Evolutionary conservation across 768 basidiomycete species (phyloP), one percentile per base, ranked within the genome.

Genomic region (Amanita rimosa): DNA sequence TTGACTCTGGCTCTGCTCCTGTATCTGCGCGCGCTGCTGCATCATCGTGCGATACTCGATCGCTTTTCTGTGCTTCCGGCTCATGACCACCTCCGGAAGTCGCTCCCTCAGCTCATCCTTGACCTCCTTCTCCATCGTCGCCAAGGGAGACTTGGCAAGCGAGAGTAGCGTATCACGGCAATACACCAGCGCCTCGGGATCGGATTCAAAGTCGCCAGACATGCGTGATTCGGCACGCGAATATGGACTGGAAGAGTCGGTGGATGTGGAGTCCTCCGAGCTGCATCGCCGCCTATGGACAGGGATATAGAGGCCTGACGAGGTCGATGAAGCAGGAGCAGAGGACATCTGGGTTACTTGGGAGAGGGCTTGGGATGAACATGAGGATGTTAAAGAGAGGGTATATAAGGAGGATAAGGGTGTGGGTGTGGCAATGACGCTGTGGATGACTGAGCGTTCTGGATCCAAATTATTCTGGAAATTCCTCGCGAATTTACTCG

Each of bases 251-350:
- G 57, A 56, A 16, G 64, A 59, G 17, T n/a, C 17, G 21, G 14
- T 35, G 21, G 44, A 45, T 33, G 40, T 37, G 17, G 46, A 38
- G 14, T 48, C 46, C 26, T 48, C 37, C n/a, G 26, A 40, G 29
- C 48, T 49, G 50, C 58, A 35, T 10, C 40, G 56, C 16, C 72
- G 67, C 52, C 61, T 66, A 44, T 74, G 71, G 0, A 73, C 50
- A 21, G 73, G 72, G 33, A 73, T 46, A 48, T 74, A 74, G 26
- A 67, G 57, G 17, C 58, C 56, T 3, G 57, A 50, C 4, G 60
- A 56, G 6, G 58, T 41, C 6, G 60, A 55, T 0, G 60, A 53
- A 13, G 24, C 22, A 4, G 27, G 8, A 1, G 36, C 19, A n/a
- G 36, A 10, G 10, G 46, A 19, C 38, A n/a, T n/a, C n/a, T n/a